These are phyloP conservation scores for Pontederia crassipes DNA, from an alignment of 176 grass and related monocot genomes.

Conservation along the genomic window DNA sequence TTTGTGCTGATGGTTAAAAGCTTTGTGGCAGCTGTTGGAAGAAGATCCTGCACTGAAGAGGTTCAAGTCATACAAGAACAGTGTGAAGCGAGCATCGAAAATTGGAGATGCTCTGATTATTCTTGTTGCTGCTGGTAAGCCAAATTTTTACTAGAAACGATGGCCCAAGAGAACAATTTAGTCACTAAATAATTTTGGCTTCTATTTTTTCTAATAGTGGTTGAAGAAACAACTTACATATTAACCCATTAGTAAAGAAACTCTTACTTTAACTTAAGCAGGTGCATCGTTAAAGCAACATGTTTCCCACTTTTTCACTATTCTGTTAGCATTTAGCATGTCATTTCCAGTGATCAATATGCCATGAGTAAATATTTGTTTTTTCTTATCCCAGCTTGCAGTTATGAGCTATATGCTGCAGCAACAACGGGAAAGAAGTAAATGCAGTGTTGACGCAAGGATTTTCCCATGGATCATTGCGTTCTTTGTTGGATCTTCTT, in stretches of 20 bases:
- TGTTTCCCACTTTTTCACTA: too few relatives aligned
- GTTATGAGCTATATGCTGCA: slow-evolving; percentile 12
- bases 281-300: too few relatives aligned
- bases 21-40: slow-evolving; percentile 46
- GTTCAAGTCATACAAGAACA: slow-evolving; percentile 68
- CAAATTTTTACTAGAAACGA: too few relatives aligned
- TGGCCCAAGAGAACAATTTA: too few relatives aligned
- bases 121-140: slow-evolving; percentile 44
- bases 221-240: too few relatives aligned
- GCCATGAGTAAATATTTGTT: not conserved
- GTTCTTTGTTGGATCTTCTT: too few relatives aligned
- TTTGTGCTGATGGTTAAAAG: not conserved
- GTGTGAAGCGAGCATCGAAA: slow-evolving; percentile 52
- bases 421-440: slow-evolving; percentile 1
- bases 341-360: not conserved
- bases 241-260: too few relatives aligned
- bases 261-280: too few relatives aligned
- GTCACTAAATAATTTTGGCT: too few relatives aligned
- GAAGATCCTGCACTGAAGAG: slow-evolving; percentile 63
- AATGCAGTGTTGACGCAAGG: not conserved
- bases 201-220: too few relatives aligned
- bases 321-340: not conserved
- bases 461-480: too few relatives aligned
- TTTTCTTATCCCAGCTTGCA: slow-evolving; percentile 1
- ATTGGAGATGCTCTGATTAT: slow-evolving; percentile 46